Conservation (phyloP, 495 filamentous ascomycete species). For the Podospora didyma region DNA sequence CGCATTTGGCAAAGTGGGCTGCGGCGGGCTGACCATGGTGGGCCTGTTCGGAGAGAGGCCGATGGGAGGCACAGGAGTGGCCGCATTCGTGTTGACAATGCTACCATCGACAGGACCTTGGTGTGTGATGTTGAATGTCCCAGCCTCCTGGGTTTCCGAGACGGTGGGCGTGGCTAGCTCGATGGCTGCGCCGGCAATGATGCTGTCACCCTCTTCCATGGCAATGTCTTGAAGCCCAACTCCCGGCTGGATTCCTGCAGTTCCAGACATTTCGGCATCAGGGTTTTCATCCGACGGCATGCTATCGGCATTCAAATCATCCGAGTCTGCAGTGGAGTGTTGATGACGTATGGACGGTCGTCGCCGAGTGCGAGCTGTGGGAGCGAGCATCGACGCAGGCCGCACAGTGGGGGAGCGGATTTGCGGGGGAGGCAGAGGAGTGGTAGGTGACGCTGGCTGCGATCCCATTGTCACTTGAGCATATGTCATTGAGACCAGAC, state of each 20-base stretch:
- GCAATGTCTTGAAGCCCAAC: conserved; percentile 76
- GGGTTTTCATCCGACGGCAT: conserved; percentile 63
- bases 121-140: conserved; percentile 96
- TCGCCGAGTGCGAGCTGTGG: conserved; percentile 42
- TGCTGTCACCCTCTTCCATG: conserved; percentile 71
- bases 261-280: conserved; percentile 63
- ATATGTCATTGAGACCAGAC: conserved; percentile 78
- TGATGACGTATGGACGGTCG: conserved; percentile 85
- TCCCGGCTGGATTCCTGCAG: conserved; percentile 70
- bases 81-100: conserved; percentile 59
- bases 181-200: conserved; percentile 72
- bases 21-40: conserved; percentile 65
- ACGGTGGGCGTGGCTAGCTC: conserved; percentile 71
- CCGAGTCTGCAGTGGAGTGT: conserved; percentile 78
- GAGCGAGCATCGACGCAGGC: conserved; percentile 45
- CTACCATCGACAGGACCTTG: conserved; percentile 82
- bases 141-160: conserved; percentile 76
- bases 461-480: conserved; percentile 69
- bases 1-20: conserved; percentile 61
- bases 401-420: conserved; percentile 49
- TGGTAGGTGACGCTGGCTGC: conserved; percentile 91
- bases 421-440: conserved; percentile 66
- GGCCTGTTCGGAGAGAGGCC: conserved; percentile 76
- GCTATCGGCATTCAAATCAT: conserved; percentile 81
- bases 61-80: conserved; percentile 56